Percentiles rank a stretch among this genome's conserved stretches.
These are phyloP conservation scores for Gossypium lobatum DNA, from an alignment of 441 rosid genomes.

Conservation along the genomic window DNA sequence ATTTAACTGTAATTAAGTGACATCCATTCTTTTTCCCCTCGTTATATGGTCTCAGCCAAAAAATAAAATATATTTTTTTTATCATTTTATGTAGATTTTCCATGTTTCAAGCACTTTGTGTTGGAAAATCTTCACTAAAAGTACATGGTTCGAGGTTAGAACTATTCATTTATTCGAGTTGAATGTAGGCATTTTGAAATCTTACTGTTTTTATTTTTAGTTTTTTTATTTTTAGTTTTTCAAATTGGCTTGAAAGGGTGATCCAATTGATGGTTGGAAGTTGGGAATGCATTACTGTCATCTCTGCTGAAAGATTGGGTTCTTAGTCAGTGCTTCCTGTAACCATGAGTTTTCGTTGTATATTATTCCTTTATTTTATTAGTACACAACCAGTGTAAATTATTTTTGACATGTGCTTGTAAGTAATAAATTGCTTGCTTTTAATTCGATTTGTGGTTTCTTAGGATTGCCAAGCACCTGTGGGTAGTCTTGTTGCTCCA, in stretches of 20 bases:
- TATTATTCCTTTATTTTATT: not conserved
- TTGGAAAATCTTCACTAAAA: not conserved
- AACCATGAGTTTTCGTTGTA: not conserved
- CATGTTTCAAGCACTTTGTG: constrained; percentile 7
- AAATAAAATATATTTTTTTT: not conserved
- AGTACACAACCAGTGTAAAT: not conserved
- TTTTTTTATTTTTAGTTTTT: not conserved
- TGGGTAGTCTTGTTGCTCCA: not conserved
- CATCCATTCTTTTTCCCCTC: not conserved
- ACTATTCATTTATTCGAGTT: not conserved
- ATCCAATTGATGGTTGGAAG: not conserved
- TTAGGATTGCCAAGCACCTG: not conserved
- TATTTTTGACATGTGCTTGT: not conserved
- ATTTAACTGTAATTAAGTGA: constrained; percentile 8
- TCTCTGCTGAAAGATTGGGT: not conserved
- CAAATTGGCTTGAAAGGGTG: not conserved
- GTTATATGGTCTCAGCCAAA: constrained; percentile 1
- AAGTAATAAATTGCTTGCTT: constrained; percentile 1
- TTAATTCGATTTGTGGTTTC: not conserved
- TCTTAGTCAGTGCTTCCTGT: not conserved
- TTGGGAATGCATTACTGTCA: not conserved
- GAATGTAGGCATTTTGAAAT: not conserved
- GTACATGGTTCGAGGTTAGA: not conserved
- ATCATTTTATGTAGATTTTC: constrained; percentile 3
- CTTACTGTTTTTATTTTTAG: not conserved